Base-by-base conservation (phyloP, 2,329 filamentous ascomycete genomes). In the Pseudogymnoascus sp. region DNA sequence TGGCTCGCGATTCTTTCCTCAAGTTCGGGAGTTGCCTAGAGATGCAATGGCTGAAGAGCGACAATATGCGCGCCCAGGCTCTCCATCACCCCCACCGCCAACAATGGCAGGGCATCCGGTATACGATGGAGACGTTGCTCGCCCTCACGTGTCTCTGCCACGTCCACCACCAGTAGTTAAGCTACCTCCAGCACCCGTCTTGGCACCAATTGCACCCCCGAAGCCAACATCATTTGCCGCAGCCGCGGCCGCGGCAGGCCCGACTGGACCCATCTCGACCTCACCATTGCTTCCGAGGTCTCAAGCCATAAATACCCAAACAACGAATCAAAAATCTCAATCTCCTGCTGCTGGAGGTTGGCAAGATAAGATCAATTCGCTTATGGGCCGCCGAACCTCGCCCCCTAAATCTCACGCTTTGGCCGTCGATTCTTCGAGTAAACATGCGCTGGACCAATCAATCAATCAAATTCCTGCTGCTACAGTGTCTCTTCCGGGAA, bases 301-400 rank as follows among this genome's bases (percentile, higher is more conserved):
- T 16, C 71, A 71, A 57, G 29, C 8, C 51, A 34, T 21, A 21
- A 68, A 78, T 21, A 77, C 79, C 18, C 71, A 75, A 74, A 31
- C 68, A 65, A 66, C 75, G 73, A 64, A 74, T 70, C 70, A 73
- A 69, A 72, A 76, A 67, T 77, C 77, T 14, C 78, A 69, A 34
- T 68, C 67, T 64, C 31, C 66, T 21, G 66, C 29, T n/a, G 59
- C 37, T 36, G 59, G 54, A 37, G 42, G 45, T 39, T 93, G 92
- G 92, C 91, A 96, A 74, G 87, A 89, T 69, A 86, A 86, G 70
- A 92, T 97, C 74, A 92, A 96, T 74, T 87, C 83, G 54, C 81
- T 96, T 51, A 84, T 86, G 68, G 85, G 85, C n/a, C 78, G 79
- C 40, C 92, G 89, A 72, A 80, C 85, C 5, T 76, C 81, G 18